Conservation (phyloP, 208 protist genomes). For the Leishmania amazonensis region DNA sequence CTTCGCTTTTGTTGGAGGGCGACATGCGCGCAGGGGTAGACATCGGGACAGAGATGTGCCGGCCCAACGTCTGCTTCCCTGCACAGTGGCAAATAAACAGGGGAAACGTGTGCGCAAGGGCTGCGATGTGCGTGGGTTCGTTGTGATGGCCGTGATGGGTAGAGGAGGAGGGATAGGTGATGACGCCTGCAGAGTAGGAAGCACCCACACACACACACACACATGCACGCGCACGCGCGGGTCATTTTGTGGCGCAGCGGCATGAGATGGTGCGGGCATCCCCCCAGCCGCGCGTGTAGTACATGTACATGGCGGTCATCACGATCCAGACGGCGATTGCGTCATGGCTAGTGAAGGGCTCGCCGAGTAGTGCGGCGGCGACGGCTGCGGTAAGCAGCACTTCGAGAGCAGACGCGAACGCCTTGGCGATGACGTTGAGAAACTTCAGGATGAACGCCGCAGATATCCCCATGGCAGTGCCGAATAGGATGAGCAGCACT, state of each 20-base stretch:
- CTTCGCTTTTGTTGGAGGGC: not conserved
- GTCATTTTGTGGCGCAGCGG: too few species aligned
- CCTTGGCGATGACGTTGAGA: constrained; percentile 81
- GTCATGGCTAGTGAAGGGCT: constrained; percentile 49
- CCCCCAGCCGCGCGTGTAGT: constrained; percentile 46
- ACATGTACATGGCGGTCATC: constrained; percentile 50
- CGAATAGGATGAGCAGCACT: constrained; percentile 44
- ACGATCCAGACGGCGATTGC: constrained; percentile 47
- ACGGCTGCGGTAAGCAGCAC: constrained; percentile 54
- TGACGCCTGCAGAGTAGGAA: too few species aligned
- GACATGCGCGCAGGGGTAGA: not conserved
- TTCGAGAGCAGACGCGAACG: constrained; percentile 65
- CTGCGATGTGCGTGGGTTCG: not conserved
- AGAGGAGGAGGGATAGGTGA: too few species aligned
- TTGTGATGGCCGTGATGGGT: too few species aligned
- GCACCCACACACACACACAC: not conserved
- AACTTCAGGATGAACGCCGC: constrained; percentile 81
- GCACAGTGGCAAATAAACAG: not conserved
- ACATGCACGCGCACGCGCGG: not conserved
- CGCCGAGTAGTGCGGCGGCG: constrained; percentile 40
- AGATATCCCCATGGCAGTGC: constrained; percentile 51
- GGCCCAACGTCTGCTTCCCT: not conserved
- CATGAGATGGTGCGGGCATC: constrained; percentile 14
- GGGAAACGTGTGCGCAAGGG: too few species aligned
- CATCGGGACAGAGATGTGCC: not conserved